phyloP scores from a whole-genome alignment of 805 yeast species.

The Candida glaebosa region DNA sequence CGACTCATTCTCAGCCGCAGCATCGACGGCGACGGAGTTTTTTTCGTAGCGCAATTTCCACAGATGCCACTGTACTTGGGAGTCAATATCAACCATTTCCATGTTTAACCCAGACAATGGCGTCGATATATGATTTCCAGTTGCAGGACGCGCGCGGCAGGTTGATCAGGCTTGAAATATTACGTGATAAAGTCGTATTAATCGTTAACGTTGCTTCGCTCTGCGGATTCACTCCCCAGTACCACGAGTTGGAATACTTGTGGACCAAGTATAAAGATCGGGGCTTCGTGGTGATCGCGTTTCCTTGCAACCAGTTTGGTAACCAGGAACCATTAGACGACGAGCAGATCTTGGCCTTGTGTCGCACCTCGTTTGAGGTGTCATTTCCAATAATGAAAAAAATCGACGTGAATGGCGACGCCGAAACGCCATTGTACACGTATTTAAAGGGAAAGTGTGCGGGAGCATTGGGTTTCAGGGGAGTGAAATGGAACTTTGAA shows the following conservation, averaged over 20 bases:
- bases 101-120: too few relatives aligned
- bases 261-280: conserved; percentile 60
- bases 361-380: conserved; percentile 24
- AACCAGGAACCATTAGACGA: conserved; percentile 71
- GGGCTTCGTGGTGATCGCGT: conserved; percentile 71
- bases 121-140: conserved; percentile 58
- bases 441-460: conserved; percentile 24
- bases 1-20: too few relatives aligned
- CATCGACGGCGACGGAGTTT: too few relatives aligned
- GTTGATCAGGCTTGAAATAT: conserved; percentile 54
- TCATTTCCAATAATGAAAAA: conserved; percentile 38
- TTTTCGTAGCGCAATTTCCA: too few relatives aligned
- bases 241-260: conserved; percentile 63
- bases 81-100: not conserved
- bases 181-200: conserved; percentile 77
- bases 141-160: conserved; percentile 62
- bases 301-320: conserved; percentile 91
- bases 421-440: conserved; percentile 24
- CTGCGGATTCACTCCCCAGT: conserved; percentile 75
- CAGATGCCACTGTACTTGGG: too few relatives aligned
- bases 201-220: conserved; percentile 88
- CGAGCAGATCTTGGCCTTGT: conserved; percentile 21
- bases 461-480: conserved; percentile 35
- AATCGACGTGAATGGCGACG: conserved; percentile 34
- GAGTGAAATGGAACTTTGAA: conserved; percentile 76